Evolutionary conservation across 2,329 filamentous ascomycete genomes (phyloP), one percentile per base, ranked within the genome.

Genomic region (Cladosporium sp.): DNA sequence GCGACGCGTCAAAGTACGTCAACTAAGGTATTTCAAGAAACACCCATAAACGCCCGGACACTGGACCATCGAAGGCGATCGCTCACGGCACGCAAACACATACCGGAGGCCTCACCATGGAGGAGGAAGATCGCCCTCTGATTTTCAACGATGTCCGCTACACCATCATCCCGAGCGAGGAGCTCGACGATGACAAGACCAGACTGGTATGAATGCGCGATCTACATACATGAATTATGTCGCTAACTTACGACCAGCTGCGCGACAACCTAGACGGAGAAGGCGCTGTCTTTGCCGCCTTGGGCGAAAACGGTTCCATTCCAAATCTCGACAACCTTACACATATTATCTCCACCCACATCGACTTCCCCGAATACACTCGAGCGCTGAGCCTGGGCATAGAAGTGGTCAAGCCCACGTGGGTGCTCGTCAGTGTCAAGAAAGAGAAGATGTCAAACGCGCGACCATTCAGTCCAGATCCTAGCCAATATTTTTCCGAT

Each of bases 331-430:
- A 73, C 37, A 64, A 80, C 55, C 77, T 85, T 61, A 86, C 82
- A 6, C 86, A 89, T 70, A 83, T 90, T 61, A 78, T 90, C 63
- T 83, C 92, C 59, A 85, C 87, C 60, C 93, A 89, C 1, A 89
- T 91, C 74, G 92, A 99, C 72, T 99, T 99, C 67, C 87, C 90
- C n/a, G 86, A 93, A 67, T 97, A 94, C 72, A 80, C 84, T 61
- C 82, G 84, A 62, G 87, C 90, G 1, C 82, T 88, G 63, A 88
- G 90, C 50, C 79, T 84, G 63, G 88, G 96, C 81, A 87, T 94
- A 51, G 88, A 91, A 11, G 89, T 97, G 1, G 87, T 97, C 28
- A 92, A 86, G 64, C 86, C 89, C 3, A 78, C 83, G 59, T 99
- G 94, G 93, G 83, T 97, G 49, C 81, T 84, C 3, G 80, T 81